phyloP scores from a whole-genome alignment of 2,329 filamentous ascomycete genomes.

The Neofusicoccum umdonicola region DNA sequence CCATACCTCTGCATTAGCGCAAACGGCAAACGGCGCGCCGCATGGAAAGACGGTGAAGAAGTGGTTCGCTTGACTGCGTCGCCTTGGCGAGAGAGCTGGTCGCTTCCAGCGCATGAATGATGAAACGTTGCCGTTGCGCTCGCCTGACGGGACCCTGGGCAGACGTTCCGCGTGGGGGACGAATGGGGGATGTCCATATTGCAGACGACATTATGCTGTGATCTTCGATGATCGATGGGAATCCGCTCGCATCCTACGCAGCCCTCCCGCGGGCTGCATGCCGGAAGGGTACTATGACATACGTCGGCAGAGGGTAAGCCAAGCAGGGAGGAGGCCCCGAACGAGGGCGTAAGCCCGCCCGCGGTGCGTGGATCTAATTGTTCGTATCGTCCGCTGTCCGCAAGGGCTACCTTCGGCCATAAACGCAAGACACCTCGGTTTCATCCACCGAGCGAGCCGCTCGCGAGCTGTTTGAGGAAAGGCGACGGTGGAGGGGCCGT shows the following conservation, averaged over 20 bases:
- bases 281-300: constrained; percentile 12
- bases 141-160: constrained; percentile 15
- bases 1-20: constrained; percentile 18
- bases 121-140: constrained; percentile 17
- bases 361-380: constrained; percentile 6
- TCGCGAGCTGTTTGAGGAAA: constrained; percentile 6
- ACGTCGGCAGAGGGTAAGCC: not conserved
- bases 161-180: constrained; percentile 16
- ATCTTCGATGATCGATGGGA: constrained; percentile 19
- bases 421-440: constrained; percentile 14
- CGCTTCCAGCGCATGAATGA: constrained; percentile 13
- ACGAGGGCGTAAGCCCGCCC: constrained; percentile 4
- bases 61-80: constrained; percentile 5
- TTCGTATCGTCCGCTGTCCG: constrained; percentile 13
- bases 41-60: constrained; percentile 18
- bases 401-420: constrained; percentile 13
- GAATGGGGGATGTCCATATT: constrained; percentile 16
- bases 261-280: constrained; percentile 16
- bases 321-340: constrained; percentile 10
- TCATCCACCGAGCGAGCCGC: constrained; percentile 16
- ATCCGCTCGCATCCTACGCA: constrained; percentile 14
- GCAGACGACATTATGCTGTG: constrained; percentile 15
- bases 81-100: constrained; percentile 11
- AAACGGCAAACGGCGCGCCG: constrained; percentile 14
- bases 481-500: not conserved